Conservation (phyloP, 2,329 filamentous ascomycete species). For the Xylaria arbuscula region DNA sequence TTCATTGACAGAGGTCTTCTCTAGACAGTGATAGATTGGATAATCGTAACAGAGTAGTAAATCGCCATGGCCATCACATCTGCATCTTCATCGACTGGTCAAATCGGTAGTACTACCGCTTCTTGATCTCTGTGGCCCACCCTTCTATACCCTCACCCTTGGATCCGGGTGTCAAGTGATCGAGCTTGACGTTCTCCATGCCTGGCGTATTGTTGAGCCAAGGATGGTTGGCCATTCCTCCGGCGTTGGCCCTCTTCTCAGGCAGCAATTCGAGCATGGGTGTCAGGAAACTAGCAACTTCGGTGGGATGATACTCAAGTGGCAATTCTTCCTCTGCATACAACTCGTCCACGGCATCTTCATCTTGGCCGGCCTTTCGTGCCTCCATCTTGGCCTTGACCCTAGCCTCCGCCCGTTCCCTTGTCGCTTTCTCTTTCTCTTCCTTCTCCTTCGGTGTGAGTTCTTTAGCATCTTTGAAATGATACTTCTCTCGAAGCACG, state of each 20-base stretch:
- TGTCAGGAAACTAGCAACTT: conserved; percentile 81
- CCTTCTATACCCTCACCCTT: conserved; percentile 93
- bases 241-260: conserved; percentile 90
- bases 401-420: conserved; percentile 73
- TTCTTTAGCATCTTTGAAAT: conserved; percentile 85
- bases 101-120: conserved; percentile 63
- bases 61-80: not conserved
- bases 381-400: conserved; percentile 57
- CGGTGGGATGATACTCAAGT: conserved; percentile 50
- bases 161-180: conserved; percentile 79
- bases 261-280: conserved; percentile 93
- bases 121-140: conserved; percentile 90
- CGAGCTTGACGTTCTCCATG: conserved; percentile 83
- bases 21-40: conserved; percentile 15
- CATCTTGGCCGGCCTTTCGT: conserved; percentile 48
- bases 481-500: conserved; percentile 95
- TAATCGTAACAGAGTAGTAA: conserved; percentile 27
- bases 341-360: conserved; percentile 48
- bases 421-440: conserved; percentile 48
- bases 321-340: conserved; percentile 46
- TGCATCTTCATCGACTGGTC: not conserved
- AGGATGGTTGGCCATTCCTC: conserved; percentile 87
- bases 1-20: not conserved
- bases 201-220: conserved; percentile 89
- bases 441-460: conserved; percentile 62